These are phyloP conservation scores for Aspergillus persii DNA, from an alignment of 2,329 filamentous ascomycete species.

Conservation along the genomic window DNA sequence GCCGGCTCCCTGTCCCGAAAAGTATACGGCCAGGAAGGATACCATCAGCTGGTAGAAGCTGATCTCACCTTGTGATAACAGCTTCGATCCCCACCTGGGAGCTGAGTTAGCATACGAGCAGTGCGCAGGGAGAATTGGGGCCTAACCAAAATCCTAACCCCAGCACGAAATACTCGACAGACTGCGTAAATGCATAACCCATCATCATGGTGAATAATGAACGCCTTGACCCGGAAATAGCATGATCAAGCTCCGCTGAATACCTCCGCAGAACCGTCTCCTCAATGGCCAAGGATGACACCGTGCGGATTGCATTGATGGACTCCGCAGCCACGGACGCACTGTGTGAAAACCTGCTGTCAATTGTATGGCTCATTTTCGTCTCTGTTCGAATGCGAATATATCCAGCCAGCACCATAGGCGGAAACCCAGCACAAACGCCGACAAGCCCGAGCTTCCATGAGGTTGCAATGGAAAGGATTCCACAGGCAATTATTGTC, in stretches of 20 bases:
- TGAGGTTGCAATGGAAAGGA: conserved; percentile 47
- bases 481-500: conserved; percentile 47
- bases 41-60: conserved; percentile 37
- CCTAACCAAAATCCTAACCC: too few relatives aligned
- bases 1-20: conserved; percentile 28
- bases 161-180: too few relatives aligned
- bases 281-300: conserved; percentile 50
- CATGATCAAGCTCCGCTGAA: conserved; percentile 17
- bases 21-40: conserved; percentile 45
- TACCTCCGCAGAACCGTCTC: conserved; percentile 33
- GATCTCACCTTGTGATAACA: background rate
- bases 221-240: conserved; percentile 20
- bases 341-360: conserved; percentile 39
- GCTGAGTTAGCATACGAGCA: too few relatives aligned
- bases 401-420: conserved; percentile 48
- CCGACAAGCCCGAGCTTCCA: conserved; percentile 54
- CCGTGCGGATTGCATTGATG: conserved; percentile 47
- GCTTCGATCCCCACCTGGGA: too few relatives aligned
- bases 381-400: conserved; percentile 49
- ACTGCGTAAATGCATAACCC: too few relatives aligned
- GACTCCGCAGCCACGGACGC: conserved; percentile 47
- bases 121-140: too few relatives aligned
- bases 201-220: conserved; percentile 24
- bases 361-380: conserved; percentile 16
- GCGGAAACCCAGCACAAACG: conserved; percentile 47